Percentiles rank a stretch among this genome's conserved stretches.
phyloP scores from a whole-genome alignment of 2,329 filamentous ascomycete species.

The Penicillium sp. region DNA sequence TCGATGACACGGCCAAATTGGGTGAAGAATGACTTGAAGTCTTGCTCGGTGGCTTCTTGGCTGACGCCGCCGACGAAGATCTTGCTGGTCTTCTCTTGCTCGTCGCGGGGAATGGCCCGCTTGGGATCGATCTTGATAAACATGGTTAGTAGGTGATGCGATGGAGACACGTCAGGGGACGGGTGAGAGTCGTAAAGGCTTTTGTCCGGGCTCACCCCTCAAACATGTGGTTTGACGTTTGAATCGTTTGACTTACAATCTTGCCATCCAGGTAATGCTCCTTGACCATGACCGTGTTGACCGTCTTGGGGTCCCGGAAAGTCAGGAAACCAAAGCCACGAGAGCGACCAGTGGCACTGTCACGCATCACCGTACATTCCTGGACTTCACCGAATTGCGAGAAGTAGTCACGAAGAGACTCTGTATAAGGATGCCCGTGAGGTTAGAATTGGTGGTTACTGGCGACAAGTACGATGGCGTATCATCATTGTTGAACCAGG shows the following conservation, averaged over 20 bases:
- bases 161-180: not conserved
- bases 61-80: constrained; percentile 98
- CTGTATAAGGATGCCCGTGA: constrained; percentile 50
- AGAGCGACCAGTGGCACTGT: constrained; percentile 88
- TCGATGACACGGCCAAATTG: constrained; percentile 96
- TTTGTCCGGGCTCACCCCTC: no score
- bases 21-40: constrained; percentile 96
- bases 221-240: no score
- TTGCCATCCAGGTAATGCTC: constrained; percentile 98
- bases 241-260: constrained; percentile 67
- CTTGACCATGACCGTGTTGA: constrained; percentile 99
- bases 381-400: constrained; percentile 96
- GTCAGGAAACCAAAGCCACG: constrained; percentile 97
- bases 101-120: constrained; percentile 92
- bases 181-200: not conserved
- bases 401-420: constrained; percentile 96
- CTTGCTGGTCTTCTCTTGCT: constrained; percentile 97
- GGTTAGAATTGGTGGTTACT: not conserved
- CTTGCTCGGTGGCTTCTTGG: constrained; percentile 93
- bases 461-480: not conserved
- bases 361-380: constrained; percentile 99
- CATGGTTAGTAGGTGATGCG: not conserved
- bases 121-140: constrained; percentile 85
- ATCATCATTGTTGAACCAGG: not conserved
- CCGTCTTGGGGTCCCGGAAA: constrained; percentile 95